Conservation (phyloP, 805 yeast genomes). For the Zygotorulaspora florentina region DNA sequence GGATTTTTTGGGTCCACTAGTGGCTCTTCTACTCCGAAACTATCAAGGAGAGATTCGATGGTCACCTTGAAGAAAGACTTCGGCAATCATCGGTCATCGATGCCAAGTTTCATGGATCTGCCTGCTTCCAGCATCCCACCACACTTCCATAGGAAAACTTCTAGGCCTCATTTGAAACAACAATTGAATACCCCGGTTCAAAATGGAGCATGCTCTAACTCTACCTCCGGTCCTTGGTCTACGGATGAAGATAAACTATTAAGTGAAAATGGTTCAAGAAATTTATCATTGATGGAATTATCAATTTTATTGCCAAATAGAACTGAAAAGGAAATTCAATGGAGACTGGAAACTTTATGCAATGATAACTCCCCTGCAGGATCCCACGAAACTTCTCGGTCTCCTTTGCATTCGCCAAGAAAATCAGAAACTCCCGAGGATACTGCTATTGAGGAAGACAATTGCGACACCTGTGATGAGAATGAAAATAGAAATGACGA, state of each 20-base stretch:
- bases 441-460: constrained; percentile 23
- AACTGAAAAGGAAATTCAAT: constrained; percentile 69
- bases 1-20: constrained; percentile 9
- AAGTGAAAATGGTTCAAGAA: constrained; percentile 49
- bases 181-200: constrained; percentile 9
- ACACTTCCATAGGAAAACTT: constrained; percentile 8
- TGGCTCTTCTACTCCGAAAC: constrained; percentile 13
- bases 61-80: constrained; percentile 12
- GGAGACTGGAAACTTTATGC: constrained; percentile 49
- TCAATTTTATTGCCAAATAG: constrained; percentile 67
- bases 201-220: background rate
- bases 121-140: constrained; percentile 13
- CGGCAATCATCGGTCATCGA: constrained; percentile 10
- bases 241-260: constrained; percentile 69
- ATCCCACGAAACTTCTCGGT: constrained; percentile 8
- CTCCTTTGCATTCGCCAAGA: constrained; percentile 23
- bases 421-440: constrained; percentile 21
- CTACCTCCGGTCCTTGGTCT: constrained; percentile 37
- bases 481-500: constrained; percentile 15
- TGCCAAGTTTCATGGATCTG: constrained; percentile 19
- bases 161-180: constrained; percentile 10
- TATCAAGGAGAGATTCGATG: constrained; percentile 27
- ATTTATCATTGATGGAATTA: constrained; percentile 67
- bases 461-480: constrained; percentile 15
- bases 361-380: constrained; percentile 9